Conservation (phyloP, 305 asterid genomes). For the Vinca major region DNA sequence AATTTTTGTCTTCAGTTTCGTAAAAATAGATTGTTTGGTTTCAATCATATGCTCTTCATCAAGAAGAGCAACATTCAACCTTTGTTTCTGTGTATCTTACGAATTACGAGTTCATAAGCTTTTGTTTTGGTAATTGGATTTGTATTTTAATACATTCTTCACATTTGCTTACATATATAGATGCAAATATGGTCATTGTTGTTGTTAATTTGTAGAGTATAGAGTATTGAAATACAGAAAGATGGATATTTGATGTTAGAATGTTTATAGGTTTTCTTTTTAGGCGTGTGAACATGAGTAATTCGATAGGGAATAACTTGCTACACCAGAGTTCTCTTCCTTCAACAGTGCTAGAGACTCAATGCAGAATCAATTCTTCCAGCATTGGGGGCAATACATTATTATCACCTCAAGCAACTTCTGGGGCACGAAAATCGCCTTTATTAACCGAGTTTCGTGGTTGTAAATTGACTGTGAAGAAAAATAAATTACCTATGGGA, state of each 20-base stretch:
- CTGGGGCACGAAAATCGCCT: slow-evolving; percentile 39
- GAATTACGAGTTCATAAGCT: too few species aligned
- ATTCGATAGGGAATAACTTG: slow-evolving; percentile 67
- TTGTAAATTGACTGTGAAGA: slow-evolving; percentile 34
- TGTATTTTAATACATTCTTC: too few species aligned
- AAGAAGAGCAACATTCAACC: too few species aligned
- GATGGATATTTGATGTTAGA: background rate
- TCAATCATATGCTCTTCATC: too few species aligned
- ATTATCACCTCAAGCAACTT: slow-evolving; percentile 54
- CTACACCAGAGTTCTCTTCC: slow-evolving; percentile 59
- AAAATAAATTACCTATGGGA: slow-evolving; percentile 45
- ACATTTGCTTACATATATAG: too few species aligned
- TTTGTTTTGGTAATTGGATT: too few species aligned
- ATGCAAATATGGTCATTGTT: background rate
- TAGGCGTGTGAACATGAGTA: slow-evolving; percentile 44
- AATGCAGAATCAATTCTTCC: slow-evolving; percentile 49
- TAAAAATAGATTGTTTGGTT: too few species aligned
- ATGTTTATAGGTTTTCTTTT: background rate
- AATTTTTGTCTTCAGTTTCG: too few species aligned
- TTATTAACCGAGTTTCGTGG: slow-evolving; percentile 58
- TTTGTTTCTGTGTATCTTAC: too few species aligned
- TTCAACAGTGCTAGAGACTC: slow-evolving; percentile 45
- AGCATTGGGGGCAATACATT: slow-evolving; percentile 58
- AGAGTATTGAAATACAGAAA: background rate
- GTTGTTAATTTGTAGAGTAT: background rate